Base-by-base conservation (phyloP, 1,284 basidiomycete species). In the Ustilago cynodontis region DNA sequence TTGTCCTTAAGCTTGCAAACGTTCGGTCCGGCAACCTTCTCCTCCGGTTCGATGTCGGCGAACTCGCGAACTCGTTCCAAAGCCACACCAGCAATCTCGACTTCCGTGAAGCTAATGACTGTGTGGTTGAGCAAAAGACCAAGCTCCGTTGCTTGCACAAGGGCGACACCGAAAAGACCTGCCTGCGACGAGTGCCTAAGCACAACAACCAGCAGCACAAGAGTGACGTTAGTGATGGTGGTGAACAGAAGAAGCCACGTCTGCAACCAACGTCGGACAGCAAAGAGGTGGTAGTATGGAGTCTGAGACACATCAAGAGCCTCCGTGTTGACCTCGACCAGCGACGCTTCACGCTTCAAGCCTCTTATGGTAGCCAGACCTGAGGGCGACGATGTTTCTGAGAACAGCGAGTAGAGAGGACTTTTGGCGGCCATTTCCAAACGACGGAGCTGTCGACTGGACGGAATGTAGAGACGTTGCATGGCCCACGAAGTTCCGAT, bases 61-160 rank as follows among this genome's bases (percentile, higher is more conserved):
- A 86, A 80, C 52, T 85, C 83, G 35, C 78, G 80, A n/a, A 86
- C 71, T 3, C 86, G 77, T 50, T 85, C 86, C 20, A 86, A 66
- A 5, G 85, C 83, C 9, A 87, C 83, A 10, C 81, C 78, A 0
- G 82, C 85, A 59, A 86, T 86, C 59, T 87, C 86, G n/a, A 82
- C 77, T 18, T 81, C 76, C 26, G 84, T 85, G 70, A 82, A 85
- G 39, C 79, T 70, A 55, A 85, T 59, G 6, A 84, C 54, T 16
- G 51, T 55, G 39, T 65, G 50, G 50, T 79, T 81, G 51, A 85
- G 62, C 33, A 57, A 14, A 8, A 55, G 33, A 13, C 74, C 71
- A 2, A 86, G 28, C 4, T 57, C 35, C 0, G 79, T 82, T 3
- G 85, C 71, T 26, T 85, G 80, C 5, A 82, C 78, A 20, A 86